Percentiles rank a stretch among this genome's conserved stretches.
Evolutionary conservation across 129 eudicot genomes (phyloP).

Genomic region (Logfia minima): DNA sequence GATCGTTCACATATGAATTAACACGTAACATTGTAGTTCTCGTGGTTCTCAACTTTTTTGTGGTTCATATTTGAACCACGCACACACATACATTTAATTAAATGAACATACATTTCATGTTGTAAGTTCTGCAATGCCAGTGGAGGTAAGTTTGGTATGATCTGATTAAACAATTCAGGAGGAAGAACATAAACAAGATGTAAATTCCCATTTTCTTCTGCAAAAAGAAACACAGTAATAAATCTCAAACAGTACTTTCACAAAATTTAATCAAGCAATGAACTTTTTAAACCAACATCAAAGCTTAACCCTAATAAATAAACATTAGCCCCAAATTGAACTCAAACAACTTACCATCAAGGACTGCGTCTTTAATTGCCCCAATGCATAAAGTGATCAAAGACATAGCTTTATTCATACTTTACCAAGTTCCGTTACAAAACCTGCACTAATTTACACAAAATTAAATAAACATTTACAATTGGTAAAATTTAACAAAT

Average conservation of each 20-base stretch:
- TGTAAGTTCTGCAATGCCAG: conserved; percentile 67
- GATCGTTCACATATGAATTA: no score
- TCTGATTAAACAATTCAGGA: conserved; percentile 49
- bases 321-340: background rate
- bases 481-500: background rate
- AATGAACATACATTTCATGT: conserved; percentile 56
- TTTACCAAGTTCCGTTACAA: background rate
- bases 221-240: conserved; percentile 2
- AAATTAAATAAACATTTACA: background rate
- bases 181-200: conserved; percentile 50
- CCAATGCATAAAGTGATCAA: conserved; percentile 49
- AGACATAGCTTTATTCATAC: conserved; percentile 45
- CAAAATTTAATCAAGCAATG: conserved; percentile 2
- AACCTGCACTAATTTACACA: conserved; percentile 3
- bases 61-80: no score
- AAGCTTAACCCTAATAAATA: no score
- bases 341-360: conserved; percentile 36
- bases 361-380: conserved; percentile 46
- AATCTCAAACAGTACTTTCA: background rate
- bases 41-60: no score
- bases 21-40: no score
- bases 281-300: background rate
- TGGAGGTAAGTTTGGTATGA: conserved; percentile 58
- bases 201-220: conserved; percentile 43
- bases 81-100: background rate